phyloP scores from a whole-genome alignment of 1,139 yeast genomes.

The Magnusiomyces clavatus region DNA sequence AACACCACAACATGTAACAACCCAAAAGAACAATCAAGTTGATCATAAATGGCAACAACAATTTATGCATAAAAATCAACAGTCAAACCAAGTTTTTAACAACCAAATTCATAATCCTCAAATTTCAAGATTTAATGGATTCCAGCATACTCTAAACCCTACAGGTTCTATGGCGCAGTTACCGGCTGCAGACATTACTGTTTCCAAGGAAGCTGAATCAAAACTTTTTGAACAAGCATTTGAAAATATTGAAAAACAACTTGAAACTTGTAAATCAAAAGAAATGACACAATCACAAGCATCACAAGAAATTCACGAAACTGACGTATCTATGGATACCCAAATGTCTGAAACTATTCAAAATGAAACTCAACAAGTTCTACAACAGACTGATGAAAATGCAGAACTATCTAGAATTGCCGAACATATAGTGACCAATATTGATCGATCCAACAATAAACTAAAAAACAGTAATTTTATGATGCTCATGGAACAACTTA shows the following conservation, averaged over 20 bases:
- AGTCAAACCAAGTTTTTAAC: not conserved
- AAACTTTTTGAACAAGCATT: slow-evolving; percentile 26
- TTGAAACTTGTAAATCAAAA: slow-evolving; percentile 8
- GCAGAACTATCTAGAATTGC: slow-evolving; percentile 30
- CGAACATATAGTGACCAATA: slow-evolving; percentile 24
- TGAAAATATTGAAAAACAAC: slow-evolving; percentile 21
- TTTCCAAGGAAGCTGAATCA: slow-evolving; percentile 3
- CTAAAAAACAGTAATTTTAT: slow-evolving; percentile 33
- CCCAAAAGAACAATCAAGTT: slow-evolving; percentile 7
- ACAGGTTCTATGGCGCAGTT: not conserved
- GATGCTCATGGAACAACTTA: slow-evolving; percentile 34
- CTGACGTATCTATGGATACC: not conserved
- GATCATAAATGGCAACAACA: slow-evolving; percentile 5
- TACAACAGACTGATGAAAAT: slow-evolving; percentile 10
- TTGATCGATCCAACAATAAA: slow-evolving; percentile 26
- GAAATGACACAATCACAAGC: not conserved
- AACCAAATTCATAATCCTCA: slow-evolving; percentile 3
- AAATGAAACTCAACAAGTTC: slow-evolving; percentile 11
- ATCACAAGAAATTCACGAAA: not conserved
- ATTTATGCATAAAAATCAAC: slow-evolving; percentile 6
- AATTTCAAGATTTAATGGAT: not conserved
- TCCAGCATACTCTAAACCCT: not conserved
- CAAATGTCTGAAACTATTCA: not conserved
- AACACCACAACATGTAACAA: slow-evolving; percentile 7
- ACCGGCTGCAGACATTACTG: not conserved